Conservation (phyloP, 75 land plant species). For the Sequoiadendron giganteum region DNA sequence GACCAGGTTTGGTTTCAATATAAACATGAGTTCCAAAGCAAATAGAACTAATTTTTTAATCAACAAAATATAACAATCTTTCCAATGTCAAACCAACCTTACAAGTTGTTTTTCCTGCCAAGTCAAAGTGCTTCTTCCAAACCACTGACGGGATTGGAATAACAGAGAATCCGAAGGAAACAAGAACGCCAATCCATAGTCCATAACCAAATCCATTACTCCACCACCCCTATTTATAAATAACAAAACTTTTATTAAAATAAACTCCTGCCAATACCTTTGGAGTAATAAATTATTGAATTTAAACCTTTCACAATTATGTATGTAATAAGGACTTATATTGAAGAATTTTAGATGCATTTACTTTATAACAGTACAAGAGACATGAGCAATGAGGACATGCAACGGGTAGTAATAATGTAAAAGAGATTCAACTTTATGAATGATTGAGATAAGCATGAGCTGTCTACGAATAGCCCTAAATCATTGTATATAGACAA, state of each 20-base stretch:
- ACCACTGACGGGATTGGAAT: constrained; percentile 70
- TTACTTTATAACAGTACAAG: background rate
- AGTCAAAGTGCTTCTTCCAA: constrained; percentile 85
- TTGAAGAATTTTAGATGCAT: background rate
- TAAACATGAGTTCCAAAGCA: background rate
- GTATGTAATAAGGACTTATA: background rate
- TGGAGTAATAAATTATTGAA: background rate
- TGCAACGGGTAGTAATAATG: no score
- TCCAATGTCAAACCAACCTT: constrained; percentile 55
- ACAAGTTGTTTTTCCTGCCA: constrained; percentile 40
- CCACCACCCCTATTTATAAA: constrained; percentile 83
- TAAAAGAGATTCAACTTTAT: no score
- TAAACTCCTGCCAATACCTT: background rate
- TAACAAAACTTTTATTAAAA: background rate
- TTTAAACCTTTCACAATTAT: no score
- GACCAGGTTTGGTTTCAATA: background rate
- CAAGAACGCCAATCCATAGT: constrained; percentile 86
- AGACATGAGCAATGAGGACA: background rate
- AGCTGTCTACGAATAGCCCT: no score
- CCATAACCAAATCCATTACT: constrained; percentile 93
- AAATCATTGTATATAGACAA: no score
- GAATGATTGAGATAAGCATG: no score
- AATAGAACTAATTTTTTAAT: background rate
- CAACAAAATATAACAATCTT: background rate
- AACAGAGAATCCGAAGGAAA: constrained; percentile 91